These are phyloP conservation scores for Lumnitzera racemosa DNA, from an alignment of 345 rosid genomes.

Conservation along the genomic window DNA sequence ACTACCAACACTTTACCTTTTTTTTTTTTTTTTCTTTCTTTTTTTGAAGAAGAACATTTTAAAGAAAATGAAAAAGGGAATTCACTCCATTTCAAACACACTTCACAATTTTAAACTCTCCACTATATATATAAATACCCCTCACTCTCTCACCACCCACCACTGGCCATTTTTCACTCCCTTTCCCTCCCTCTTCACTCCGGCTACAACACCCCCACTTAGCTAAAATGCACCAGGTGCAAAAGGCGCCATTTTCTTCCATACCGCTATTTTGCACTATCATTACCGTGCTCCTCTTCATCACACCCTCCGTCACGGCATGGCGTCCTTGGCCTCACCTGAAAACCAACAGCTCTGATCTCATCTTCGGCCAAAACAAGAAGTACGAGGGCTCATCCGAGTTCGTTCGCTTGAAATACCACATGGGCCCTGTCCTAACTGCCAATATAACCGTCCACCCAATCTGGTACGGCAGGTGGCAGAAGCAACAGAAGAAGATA, in stretches of 20 bases:
- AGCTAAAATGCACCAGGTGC: conserved; percentile 7
- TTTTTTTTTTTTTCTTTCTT: too few species aligned
- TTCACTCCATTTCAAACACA: too few species aligned
- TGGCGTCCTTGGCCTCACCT: conserved; percentile 80
- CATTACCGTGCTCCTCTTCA: conserved; percentile 24
- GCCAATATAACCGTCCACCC: conserved; percentile 75
- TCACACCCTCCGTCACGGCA: conserved; percentile 22
- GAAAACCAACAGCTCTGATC: conserved; percentile 43
- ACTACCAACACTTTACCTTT: neutral
- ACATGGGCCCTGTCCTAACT: conserved; percentile 93
- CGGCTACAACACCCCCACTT: neutral
- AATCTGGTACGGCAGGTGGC: conserved; percentile 96
- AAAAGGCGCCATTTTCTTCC: neutral
- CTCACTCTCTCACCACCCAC: neutral
- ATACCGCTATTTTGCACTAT: conserved; percentile 32
- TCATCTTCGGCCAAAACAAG: conserved; percentile 45
- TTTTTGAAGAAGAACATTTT: too few species aligned
- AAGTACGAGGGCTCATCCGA: conserved; percentile 98
- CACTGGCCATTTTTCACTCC: neutral
- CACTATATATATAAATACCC: neutral
- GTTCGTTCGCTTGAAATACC: conserved; percentile 74
- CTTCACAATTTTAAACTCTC: too few species aligned
- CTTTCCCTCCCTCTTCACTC: neutral
- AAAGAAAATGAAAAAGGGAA: too few species aligned
- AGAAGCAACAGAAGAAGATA: conserved; percentile 70